Conservation (phyloP, 1,139 yeast species). For the Geotrichum fermentans region DNA sequence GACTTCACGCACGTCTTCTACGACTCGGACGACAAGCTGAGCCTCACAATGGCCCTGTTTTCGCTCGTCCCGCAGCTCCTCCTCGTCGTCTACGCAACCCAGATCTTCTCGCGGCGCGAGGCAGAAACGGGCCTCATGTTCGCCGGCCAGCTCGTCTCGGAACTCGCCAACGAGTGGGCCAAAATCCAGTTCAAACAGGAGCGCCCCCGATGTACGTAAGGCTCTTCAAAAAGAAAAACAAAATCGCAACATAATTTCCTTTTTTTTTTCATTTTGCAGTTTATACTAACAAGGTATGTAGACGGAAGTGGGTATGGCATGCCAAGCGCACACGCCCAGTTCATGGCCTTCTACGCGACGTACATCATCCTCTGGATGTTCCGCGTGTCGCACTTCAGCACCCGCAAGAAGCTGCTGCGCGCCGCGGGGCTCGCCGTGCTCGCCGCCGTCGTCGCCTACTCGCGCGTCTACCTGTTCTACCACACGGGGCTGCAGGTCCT, state of each 20-base stretch:
- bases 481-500: conserved; percentile 70
- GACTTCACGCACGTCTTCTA: conserved; percentile 67
- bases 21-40: conserved; percentile 59
- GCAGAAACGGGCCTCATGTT: conserved; percentile 79
- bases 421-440: conserved; percentile 27
- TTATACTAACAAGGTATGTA: conserved; percentile 20
- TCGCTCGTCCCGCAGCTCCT: conserved; percentile 81
- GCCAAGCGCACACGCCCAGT: conserved; percentile 97
- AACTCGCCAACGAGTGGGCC: conserved; percentile 61
- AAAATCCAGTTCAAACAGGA: conserved; percentile 65
- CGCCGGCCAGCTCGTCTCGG: conserved; percentile 80
- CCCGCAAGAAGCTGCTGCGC: conserved; percentile 32
- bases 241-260: neutral
- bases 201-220: conserved; percentile 52
- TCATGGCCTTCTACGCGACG: conserved; percentile 78
- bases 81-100: conserved; percentile 73
- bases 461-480: conserved; percentile 74
- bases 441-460: conserved; percentile 55
- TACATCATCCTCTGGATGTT: conserved; percentile 53
- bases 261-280: neutral
- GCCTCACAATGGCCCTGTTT: conserved; percentile 61
- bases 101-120: conserved; percentile 79
- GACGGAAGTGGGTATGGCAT: conserved; percentile 70
- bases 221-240: neutral
- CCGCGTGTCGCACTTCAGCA: conserved; percentile 36